Conservation (phyloP, 371 early-diverging fungal species). For the Encephalitozoon cuniculi region DNA sequence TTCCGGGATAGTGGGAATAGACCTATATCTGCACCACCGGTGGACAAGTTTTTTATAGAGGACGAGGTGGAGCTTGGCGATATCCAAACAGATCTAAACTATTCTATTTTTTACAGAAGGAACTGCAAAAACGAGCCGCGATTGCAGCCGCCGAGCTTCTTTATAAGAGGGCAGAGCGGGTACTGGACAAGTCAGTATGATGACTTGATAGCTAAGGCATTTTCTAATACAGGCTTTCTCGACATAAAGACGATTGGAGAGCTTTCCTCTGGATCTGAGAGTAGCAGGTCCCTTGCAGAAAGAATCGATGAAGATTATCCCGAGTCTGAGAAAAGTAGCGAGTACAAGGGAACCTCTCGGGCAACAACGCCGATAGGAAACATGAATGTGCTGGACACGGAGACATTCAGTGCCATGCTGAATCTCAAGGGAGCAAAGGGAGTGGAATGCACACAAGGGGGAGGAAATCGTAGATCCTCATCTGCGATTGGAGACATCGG, state of each 20-base stretch:
- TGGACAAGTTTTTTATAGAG: conserved; percentile 44
- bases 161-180: conserved; percentile 35
- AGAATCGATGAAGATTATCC: conserved; percentile 50
- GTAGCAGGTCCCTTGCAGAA: conserved; percentile 32
- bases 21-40: conserved; percentile 47
- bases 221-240: conserved; percentile 18
- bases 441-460: neutral
- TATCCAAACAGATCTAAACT: conserved; percentile 59
- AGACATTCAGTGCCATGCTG: conserved; percentile 15
- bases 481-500: neutral
- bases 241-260: conserved; percentile 40
- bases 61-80: conserved; percentile 46
- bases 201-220: conserved; percentile 44
- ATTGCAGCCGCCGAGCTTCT: conserved; percentile 61
- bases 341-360: conserved; percentile 36
- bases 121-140: conserved; percentile 62
- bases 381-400: conserved; percentile 12
- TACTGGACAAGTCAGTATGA: conserved; percentile 37
- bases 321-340: conserved; percentile 25
- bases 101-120: conserved; percentile 62
- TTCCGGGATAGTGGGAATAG: neutral
- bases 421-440: neutral
- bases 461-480: neutral
- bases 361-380: conserved; percentile 49
- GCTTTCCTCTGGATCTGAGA: neutral